These are phyloP conservation scores for Xylaria bambusicola DNA, from an alignment of 495 filamentous ascomycete species.

Conservation along the genomic window DNA sequence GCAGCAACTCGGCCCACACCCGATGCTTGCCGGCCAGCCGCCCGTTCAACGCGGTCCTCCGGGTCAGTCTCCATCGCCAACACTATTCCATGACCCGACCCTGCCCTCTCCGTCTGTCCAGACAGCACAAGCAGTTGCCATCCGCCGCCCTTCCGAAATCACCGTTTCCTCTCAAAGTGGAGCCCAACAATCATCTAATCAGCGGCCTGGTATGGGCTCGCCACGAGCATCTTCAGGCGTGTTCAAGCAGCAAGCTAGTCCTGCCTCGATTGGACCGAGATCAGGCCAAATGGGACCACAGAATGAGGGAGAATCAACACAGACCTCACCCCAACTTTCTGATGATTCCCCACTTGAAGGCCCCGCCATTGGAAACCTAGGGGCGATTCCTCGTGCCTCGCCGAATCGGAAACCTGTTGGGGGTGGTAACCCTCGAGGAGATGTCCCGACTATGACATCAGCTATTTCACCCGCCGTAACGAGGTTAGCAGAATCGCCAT, in stretches of 20 bases:
- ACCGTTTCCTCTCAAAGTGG: constrained; percentile 28
- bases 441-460: constrained; percentile 19
- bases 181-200: constrained; percentile 14
- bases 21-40: constrained; percentile 27
- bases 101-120: constrained; percentile 23
- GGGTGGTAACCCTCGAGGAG: constrained; percentile 20
- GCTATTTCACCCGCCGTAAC: constrained; percentile 3
- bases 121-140: constrained; percentile 27
- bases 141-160: constrained; percentile 32
- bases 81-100: constrained; percentile 5
- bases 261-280: constrained; percentile 2
- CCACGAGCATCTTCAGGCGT: constrained; percentile 20
- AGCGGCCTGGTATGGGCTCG: constrained; percentile 14
- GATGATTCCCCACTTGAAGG: constrained; percentile 19
- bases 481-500: constrained; percentile 8
- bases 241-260: constrained; percentile 19
- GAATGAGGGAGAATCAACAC: constrained; percentile 9
- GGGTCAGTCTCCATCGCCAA: constrained; percentile 19
- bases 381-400: constrained; percentile 13
- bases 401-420: constrained; percentile 33
- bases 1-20: constrained; percentile 25
- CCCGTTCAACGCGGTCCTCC: constrained; percentile 17
- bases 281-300: neutral
- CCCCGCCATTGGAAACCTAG: constrained; percentile 10
- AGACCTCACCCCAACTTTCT: constrained; percentile 20